Evolutionary conservation across 148 eudicot species (phyloP).

Genomic region (Selenicereus undatus): DNA sequence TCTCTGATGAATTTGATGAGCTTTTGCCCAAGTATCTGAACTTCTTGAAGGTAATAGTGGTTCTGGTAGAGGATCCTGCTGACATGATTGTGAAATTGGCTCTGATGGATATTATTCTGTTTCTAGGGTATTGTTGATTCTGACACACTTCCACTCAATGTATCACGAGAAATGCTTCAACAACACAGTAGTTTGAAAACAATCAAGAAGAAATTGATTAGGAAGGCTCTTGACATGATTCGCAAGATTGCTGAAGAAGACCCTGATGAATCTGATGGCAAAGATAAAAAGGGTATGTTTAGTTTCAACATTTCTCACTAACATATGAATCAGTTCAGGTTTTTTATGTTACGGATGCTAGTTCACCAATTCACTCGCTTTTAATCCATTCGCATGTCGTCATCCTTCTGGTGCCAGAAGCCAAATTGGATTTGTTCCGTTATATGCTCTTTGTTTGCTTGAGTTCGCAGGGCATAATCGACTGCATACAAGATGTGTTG

Average conservation of each 20-base stretch:
- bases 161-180: constrained; percentile 99
- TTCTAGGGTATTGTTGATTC: constrained; percentile 97
- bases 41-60: constrained; percentile 69
- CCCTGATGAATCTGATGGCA: constrained; percentile 77
- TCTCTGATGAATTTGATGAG: constrained; percentile 97
- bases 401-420: not conserved
- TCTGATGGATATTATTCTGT: constrained; percentile 20
- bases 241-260: constrained; percentile 97
- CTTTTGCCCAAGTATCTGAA: constrained; percentile 91
- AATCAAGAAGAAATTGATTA: constrained; percentile 89
- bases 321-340: not conserved
- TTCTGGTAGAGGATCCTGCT: not conserved
- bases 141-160: constrained; percentile 93
- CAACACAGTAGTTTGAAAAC: constrained; percentile 98
- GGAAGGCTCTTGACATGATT: constrained; percentile 99
- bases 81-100: not conserved
- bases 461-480: not conserved
- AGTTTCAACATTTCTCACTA: not conserved
- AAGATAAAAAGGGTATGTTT: constrained; percentile 71
- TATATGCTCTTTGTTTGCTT: not conserved
- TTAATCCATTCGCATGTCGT: not conserved
- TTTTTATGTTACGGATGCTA: not conserved
- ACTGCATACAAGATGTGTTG: not conserved
- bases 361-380: not conserved
- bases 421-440: not conserved